These are phyloP conservation scores for Cydonia oblonga DNA, from an alignment of 331 rosid species.

Conservation along the genomic window DNA sequence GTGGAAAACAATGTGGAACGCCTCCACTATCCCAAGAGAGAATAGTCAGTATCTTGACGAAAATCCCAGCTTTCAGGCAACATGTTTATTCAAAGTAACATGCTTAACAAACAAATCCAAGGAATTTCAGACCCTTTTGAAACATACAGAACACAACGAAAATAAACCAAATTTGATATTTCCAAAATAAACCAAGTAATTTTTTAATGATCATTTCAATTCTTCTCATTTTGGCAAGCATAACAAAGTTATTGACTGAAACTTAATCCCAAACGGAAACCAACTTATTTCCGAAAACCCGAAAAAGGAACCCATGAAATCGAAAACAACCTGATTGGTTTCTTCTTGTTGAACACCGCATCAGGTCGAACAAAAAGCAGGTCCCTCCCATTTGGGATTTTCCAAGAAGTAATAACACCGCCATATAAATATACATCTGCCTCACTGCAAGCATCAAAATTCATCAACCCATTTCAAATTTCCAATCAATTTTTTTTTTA, in stretches of 20 bases:
- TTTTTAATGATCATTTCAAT: neutral
- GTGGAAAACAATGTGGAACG: conserved; percentile 96
- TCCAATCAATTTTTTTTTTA: no score
- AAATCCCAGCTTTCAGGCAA: conserved; percentile 9
- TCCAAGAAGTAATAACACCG: conserved; percentile 85
- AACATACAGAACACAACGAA: neutral
- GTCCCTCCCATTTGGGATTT: conserved; percentile 60
- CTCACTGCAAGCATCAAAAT: conserved; percentile 40
- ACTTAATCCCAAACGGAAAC: neutral
- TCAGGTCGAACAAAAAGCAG: conserved; percentile 89
- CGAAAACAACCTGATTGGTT: conserved; percentile 71
- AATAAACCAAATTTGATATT: neutral
- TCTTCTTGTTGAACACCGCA: conserved; percentile 73
- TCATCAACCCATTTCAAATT: neutral
- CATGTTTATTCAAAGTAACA: neutral
- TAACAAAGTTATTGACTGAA: neutral
- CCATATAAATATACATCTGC: conserved; percentile 77
- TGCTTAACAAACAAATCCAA: neutral
- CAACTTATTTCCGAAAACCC: neutral
- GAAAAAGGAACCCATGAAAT: neutral
- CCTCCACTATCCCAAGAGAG: conserved; percentile 66
- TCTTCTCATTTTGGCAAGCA: neutral
- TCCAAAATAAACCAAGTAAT: neutral
- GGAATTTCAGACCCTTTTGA: neutral
- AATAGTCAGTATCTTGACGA: conserved; percentile 22